A percentile compares a stretch with the other conserved stretches of the same genome.
Conservation (phyloP, 345 rosid species). For the Abelmoschus esculentus region DNA sequence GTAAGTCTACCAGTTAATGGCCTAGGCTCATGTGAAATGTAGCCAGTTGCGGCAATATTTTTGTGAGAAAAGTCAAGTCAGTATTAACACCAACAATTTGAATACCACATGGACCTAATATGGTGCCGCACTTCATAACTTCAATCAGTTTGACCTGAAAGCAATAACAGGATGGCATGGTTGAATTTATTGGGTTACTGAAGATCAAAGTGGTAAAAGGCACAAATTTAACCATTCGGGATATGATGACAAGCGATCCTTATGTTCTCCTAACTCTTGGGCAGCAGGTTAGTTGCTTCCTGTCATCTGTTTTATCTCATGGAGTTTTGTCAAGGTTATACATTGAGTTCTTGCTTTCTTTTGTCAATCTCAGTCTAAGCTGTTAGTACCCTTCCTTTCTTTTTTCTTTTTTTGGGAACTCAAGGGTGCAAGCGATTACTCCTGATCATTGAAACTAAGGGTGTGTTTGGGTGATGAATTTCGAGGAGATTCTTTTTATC, state of each 20-base stretch:
- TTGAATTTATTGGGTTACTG: conserved; percentile 80
- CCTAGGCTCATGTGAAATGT: not conserved
- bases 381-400: not conserved
- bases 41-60: not conserved
- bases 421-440: not conserved
- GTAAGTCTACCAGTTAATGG: not conserved
- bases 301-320: not conserved
- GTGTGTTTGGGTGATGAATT: no score
- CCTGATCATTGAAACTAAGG: not conserved
- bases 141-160: conserved; percentile 16
- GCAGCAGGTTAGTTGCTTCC: not conserved
- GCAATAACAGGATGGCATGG: conserved; percentile 66
- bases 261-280: conserved; percentile 63
- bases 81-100: not conserved
- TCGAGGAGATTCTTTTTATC: no score
- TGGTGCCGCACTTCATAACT: conserved; percentile 12
- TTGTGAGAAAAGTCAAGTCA: not conserved
- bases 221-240: conserved; percentile 73
- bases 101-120: not conserved
- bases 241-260: conserved; percentile 95
- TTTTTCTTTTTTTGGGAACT: not conserved
- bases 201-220: conserved; percentile 73
- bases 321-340: not conserved
- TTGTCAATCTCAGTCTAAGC: not conserved
- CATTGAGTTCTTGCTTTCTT: not conserved